Percentiles rank a stretch among this genome's conserved stretches.
Evolutionary conservation across 2,329 filamentous ascomycete genomes (phyloP).

Genomic region (Verticillium klebahnii): DNA sequence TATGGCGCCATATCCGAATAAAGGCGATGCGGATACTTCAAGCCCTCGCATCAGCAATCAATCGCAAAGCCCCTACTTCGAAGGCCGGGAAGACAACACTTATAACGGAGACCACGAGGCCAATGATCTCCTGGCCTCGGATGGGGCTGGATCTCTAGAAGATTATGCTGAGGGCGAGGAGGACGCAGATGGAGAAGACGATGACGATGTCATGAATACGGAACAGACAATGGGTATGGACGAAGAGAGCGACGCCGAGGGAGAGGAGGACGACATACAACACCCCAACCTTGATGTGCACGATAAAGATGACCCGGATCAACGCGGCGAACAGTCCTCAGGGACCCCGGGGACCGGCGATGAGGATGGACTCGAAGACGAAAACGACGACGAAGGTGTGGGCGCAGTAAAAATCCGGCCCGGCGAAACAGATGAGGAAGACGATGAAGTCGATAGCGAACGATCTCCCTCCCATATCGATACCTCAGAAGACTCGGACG

Average conservation of each 20-base stretch:
- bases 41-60: not conserved
- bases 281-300: constrained; percentile 17
- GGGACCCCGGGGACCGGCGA: constrained; percentile 8
- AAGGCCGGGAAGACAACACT: constrained; percentile 4
- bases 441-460: constrained; percentile 34
- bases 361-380: constrained; percentile 13
- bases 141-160: not conserved
- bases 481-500: constrained; percentile 51
- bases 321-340: not conserved
- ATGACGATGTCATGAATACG: constrained; percentile 16
- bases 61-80: not conserved
- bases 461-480: constrained; percentile 41
- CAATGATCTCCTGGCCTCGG: not conserved
- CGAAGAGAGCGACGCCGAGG: constrained; percentile 37
- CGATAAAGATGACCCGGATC: not conserved
- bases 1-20: not conserved
- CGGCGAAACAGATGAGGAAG: constrained; percentile 42
- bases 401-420: constrained; percentile 54
- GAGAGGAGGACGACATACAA: constrained; percentile 22
- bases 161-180: constrained; percentile 16
- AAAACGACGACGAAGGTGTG: constrained; percentile 46
- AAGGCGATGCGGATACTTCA: not conserved
- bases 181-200: constrained; percentile 23
- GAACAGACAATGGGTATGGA: constrained; percentile 16
- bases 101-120: constrained; percentile 3